Evolutionary conservation across 108 stramenopile genomes (phyloP).

Genomic region (Chaetoceros tenuissimus): DNA sequence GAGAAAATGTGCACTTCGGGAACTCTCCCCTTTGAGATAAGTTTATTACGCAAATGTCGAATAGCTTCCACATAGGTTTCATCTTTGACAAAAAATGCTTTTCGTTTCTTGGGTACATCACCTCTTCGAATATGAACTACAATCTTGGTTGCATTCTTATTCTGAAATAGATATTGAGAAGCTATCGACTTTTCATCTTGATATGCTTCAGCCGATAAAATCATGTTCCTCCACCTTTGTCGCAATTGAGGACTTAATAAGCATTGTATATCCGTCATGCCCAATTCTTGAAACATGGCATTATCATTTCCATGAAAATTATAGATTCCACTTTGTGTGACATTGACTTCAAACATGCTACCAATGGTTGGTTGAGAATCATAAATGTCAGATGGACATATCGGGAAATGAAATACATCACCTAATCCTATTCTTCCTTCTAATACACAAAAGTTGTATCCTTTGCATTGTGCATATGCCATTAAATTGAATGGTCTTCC

Average conservation of each 20-base stretch:
- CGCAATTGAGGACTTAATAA: neutral
- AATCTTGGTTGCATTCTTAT: neutral
- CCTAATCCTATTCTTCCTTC: neutral
- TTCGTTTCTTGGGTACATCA: neutral
- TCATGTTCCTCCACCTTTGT: neutral
- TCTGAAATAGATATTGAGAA: neutral
- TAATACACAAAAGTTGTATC: neutral
- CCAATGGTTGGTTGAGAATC: neutral
- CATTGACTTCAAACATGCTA: neutral
- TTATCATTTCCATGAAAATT: neutral
- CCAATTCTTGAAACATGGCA: neutral
- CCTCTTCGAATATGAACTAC: neutral
- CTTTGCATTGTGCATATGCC: neutral
- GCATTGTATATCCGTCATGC: neutral
- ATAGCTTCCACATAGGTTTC: neutral
- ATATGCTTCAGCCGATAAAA: neutral
- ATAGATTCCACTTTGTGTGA: neutral
- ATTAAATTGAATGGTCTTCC: neutral
- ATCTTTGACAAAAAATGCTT: neutral
- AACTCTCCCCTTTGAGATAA: neutral
- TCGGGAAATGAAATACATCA: neutral
- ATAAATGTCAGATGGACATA: neutral
- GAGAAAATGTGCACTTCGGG: neutral
- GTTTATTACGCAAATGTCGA: neutral
- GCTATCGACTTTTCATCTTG: neutral